These are phyloP conservation scores for Diaporthe ampelina DNA, from an alignment of 2,329 filamentous ascomycete genomes.

Conservation along the genomic window DNA sequence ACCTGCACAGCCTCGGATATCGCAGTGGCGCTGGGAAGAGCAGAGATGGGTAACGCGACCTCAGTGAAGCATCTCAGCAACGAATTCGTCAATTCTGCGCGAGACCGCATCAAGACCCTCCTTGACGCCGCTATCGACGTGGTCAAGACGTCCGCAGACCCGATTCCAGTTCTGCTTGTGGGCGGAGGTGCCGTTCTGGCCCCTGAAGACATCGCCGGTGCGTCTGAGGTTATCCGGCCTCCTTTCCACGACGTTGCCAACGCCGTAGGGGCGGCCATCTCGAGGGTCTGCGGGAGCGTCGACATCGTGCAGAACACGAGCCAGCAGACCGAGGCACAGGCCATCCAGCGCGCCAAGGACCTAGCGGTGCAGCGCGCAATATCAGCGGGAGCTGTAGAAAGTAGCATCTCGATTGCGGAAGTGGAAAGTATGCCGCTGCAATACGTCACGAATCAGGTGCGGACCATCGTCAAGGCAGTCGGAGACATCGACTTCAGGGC, in stretches of 20 bases:
- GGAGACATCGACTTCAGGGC: slow-evolving; percentile 58
- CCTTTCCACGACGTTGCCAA: slow-evolving; percentile 61
- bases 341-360: slow-evolving; percentile 44
- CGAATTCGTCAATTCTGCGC: slow-evolving; percentile 47
- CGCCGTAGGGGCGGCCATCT: slow-evolving; percentile 63
- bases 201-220: slow-evolving; percentile 51
- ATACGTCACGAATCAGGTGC: slow-evolving; percentile 52
- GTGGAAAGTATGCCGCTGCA: slow-evolving; percentile 56
- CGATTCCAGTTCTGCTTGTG: slow-evolving; percentile 53
- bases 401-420: slow-evolving; percentile 55
- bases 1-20: slow-evolving; percentile 64
- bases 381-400: slow-evolving; percentile 43
- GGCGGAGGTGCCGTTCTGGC: slow-evolving; percentile 61
- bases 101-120: slow-evolving; percentile 40
- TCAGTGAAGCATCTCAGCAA: slow-evolving; percentile 41
- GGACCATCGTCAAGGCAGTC: slow-evolving; percentile 54
- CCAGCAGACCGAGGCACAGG: slow-evolving; percentile 43
- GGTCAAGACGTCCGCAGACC: slow-evolving; percentile 47
- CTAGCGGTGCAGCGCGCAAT: slow-evolving; percentile 43
- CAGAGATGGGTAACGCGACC: slow-evolving; percentile 59
- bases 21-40: slow-evolving; percentile 56
- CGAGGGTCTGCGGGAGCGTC: slow-evolving; percentile 54
- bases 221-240: slow-evolving; percentile 52
- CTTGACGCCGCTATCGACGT: slow-evolving; percentile 47
- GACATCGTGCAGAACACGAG: slow-evolving; percentile 42